phyloP scores from a whole-genome alignment of 352 stramenopile species.

The Albugo laibachii region DNA sequence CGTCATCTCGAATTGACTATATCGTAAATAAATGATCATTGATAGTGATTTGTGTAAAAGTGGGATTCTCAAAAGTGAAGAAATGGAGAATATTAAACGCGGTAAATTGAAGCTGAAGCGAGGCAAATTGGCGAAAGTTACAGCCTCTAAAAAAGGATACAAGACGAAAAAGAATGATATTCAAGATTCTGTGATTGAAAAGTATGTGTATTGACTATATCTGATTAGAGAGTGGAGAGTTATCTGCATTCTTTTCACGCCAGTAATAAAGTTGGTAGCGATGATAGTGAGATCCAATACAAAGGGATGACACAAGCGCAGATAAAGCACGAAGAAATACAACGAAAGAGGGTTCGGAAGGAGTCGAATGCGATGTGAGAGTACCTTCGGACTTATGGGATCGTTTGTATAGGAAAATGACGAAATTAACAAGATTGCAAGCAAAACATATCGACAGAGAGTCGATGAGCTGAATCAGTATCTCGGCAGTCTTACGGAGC shows the following conservation, averaged over 20 bases:
- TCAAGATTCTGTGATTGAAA: slow-evolving; percentile 18
- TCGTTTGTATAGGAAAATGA: slow-evolving; percentile 39
- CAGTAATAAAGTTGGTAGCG: slow-evolving; percentile 3
- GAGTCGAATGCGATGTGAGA: neutral
- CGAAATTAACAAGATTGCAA: slow-evolving; percentile 64
- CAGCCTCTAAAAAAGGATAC: slow-evolving; percentile 25
- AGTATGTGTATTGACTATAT: slow-evolving; percentile 1
- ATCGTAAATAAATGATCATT: too few species aligned
- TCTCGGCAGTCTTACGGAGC: slow-evolving; percentile 88
- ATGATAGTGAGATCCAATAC: slow-evolving; percentile 12
- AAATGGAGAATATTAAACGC: neutral
- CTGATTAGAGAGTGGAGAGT: neutral
- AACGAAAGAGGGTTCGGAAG: slow-evolving; percentile 50
- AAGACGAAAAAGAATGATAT: slow-evolving; percentile 39
- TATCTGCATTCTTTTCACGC: neutral
- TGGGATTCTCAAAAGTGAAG: neutral
- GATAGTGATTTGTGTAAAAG: too few species aligned
- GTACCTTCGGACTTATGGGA: neutral
- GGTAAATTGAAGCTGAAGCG: neutral
- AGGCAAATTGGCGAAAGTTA: slow-evolving; percentile 17
- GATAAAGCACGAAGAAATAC: slow-evolving; percentile 50
- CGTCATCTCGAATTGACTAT: too few species aligned
- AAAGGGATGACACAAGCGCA: slow-evolving; percentile 55
- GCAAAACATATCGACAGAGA: slow-evolving; percentile 79
- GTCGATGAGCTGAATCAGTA: slow-evolving; percentile 96